Conservation (phyloP, 2,329 filamentous ascomycete species). For the Phoma sp. region DNA sequence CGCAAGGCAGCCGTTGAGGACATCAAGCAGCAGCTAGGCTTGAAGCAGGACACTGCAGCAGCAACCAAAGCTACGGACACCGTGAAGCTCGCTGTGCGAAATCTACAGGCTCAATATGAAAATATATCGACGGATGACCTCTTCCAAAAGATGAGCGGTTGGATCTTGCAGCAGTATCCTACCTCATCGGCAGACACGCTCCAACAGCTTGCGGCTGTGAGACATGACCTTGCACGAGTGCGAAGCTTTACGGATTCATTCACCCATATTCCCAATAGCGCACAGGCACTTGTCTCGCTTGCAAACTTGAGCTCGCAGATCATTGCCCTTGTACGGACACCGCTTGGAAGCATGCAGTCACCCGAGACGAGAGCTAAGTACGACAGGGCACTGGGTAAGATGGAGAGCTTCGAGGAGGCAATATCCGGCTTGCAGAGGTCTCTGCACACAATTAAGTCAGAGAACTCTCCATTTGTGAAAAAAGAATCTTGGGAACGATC, state of each 20-base stretch:
- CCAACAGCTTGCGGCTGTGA: constrained; percentile 6
- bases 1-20: not conserved
- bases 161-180: constrained; percentile 31
- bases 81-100: constrained; percentile 13
- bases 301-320: constrained; percentile 4
- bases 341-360: not conserved
- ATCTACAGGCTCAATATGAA: constrained; percentile 30
- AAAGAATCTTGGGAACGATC: too few species aligned
- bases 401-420: too few species aligned
- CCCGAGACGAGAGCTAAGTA: not conserved
- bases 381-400: not conserved
- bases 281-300: constrained; percentile 1
- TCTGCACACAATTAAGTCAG: too few species aligned
- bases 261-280: constrained; percentile 1
- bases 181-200: constrained; percentile 1
- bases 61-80: constrained; percentile 3
- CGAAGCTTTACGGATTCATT: constrained; percentile 1
- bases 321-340: not conserved
- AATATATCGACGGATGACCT: constrained; percentile 34
- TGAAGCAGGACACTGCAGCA: constrained; percentile 5
- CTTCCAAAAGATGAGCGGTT: constrained; percentile 30
- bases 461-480: too few species aligned
- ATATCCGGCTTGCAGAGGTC: too few species aligned
- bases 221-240: constrained; percentile 11
- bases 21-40: not conserved